Evolutionary conservation across 163 green algal genomes (phyloP), one percentile per base, ranked within the genome.

Genomic region (Coccomyxa subellipsoidea): DNA sequence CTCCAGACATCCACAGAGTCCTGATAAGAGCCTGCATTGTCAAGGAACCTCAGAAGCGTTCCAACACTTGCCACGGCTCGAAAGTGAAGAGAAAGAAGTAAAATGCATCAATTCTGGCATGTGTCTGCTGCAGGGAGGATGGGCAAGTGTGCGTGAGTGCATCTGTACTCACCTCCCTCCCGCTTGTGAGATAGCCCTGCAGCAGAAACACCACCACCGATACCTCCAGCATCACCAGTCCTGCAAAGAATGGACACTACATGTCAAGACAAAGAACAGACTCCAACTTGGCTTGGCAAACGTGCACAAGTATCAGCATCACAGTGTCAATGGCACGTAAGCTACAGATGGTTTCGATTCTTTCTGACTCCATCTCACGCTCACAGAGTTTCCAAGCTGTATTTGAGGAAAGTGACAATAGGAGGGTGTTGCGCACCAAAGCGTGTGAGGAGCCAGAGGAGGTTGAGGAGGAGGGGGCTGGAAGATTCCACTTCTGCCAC

Each of bases 131-230:
- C 66, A 35, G n/a, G 4, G n/a, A n/a, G n/a, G n/a, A n/a, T n/a
- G n/a, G n/a, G n/a, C n/a, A n/a, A n/a, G n/a, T n/a, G n/a, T n/a
- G n/a, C n/a, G n/a, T n/a, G n/a, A n/a, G n/a, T n/a, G n/a, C n/a
- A n/a, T n/a, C 47, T 29, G 47, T 66, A 18, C 66, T 6, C 66
- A 86, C 87, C 87, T 90, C 53, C 54, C 54, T 54, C n/a, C 85
- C 85, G 36, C 69, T 85, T 8, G 78, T 76, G 0, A 87, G 69
- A 54, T 90, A 86, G 34, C 89, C 89, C n/a, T 91, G 89, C 53
- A 90, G 75, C 27, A 91, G 82, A 81, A 90, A 92, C 31, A 88
- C 84, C 7, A 92, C 84, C 25, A 90, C 87, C 25, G 85, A 90
- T 4, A 86, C 84, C 82, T 92, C 87, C 81, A 91, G 78, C 27